phyloP scores from a whole-genome alignment of 345 rosid genomes.

The Rubroshorea leprosula region DNA sequence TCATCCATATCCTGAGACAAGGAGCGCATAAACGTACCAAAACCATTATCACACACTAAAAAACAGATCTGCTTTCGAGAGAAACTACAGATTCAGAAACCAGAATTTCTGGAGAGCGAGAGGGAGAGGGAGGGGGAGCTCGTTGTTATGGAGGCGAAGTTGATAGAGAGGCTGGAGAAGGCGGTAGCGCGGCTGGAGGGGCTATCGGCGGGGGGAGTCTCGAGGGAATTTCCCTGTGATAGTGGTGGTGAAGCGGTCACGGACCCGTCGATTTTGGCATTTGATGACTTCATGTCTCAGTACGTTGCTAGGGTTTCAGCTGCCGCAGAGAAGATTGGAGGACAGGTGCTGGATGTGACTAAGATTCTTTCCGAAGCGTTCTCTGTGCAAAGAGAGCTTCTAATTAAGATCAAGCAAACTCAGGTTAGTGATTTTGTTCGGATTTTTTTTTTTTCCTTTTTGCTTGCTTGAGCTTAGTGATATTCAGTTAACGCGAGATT shows the following conservation, averaged over 20 bases:
- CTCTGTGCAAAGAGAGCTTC: slow-evolving; percentile 56
- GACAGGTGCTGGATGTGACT: slow-evolving; percentile 68
- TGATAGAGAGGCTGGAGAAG: slow-evolving; percentile 68
- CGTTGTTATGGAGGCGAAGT: slow-evolving; percentile 58
- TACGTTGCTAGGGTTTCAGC: slow-evolving; percentile 46
- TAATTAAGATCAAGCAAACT: slow-evolving; percentile 56
- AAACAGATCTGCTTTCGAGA: background rate
- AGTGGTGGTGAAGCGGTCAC: slow-evolving; percentile 19
- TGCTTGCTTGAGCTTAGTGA: slow-evolving; percentile 1
- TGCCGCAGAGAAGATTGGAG: slow-evolving; percentile 91
- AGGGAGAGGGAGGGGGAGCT: slow-evolving; percentile 6
- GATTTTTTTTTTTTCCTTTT: background rate
- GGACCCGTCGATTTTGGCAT: slow-evolving; percentile 81
- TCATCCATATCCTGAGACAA: background rate
- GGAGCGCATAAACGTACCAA: no score
- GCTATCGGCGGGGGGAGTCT: slow-evolving; percentile 33
- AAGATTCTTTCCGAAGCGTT: slow-evolving; percentile 66
- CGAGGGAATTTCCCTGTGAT: slow-evolving; percentile 20
- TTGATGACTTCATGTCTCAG: slow-evolving; percentile 56
- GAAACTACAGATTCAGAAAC: background rate
- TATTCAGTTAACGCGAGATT: background rate
- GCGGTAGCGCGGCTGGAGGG: slow-evolving; percentile 76
- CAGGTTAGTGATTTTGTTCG: slow-evolving; percentile 33
- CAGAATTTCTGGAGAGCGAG: background rate
- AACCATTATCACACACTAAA: background rate